Evolutionary conservation across 345 rosid genomes (phyloP), one percentile per base, ranked within the genome.

Genomic region (Arabidopsis suecica): DNA sequence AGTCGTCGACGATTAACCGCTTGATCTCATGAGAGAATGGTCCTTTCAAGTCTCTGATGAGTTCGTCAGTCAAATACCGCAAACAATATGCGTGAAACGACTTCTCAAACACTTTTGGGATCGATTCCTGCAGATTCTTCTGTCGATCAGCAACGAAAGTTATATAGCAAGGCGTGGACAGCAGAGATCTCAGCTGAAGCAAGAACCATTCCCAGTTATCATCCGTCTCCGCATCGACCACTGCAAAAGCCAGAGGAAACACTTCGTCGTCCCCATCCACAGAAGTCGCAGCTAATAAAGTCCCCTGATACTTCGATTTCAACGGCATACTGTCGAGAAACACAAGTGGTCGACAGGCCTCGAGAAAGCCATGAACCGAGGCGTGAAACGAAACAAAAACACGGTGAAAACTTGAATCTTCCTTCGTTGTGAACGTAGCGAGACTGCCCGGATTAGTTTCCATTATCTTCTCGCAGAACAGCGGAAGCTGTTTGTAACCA

Each of bases 121-220:
- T 86, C 0, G 89, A 87, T 54, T 86, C 89, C 78, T 80, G 83
- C n/a, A 91, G 76, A 71, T 92, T 91, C 75, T 91, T 94, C 74
- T 80, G 90, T 76, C 85, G 78, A 73, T 91, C 98, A 0, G 97
- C 96, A 9, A 94, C 88, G 53, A 94, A 94, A 50, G 97, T 94
- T 74, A 91, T 69, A 4, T 84, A 87, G 54, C 87, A 83, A 55
- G 95, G 54, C 4, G 88, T 68, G 58, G 91, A 71, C 18, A 94
- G 71, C 9, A 88, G 91, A 61, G 88, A 67, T 85, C 86, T 89
- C 78, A 91, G 69, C 74, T 94, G 93, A 56, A 82, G 79, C 80
- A 94, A 82, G 84, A 94, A 94, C 98, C 98, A 94, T 79, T 82
- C 86, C 98, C 98, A 94, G 68, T 94, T 88, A 47, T 87, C 91